phyloP scores from a whole-genome alignment of 805 yeast species.

The Pichia pseudocactophila region DNA sequence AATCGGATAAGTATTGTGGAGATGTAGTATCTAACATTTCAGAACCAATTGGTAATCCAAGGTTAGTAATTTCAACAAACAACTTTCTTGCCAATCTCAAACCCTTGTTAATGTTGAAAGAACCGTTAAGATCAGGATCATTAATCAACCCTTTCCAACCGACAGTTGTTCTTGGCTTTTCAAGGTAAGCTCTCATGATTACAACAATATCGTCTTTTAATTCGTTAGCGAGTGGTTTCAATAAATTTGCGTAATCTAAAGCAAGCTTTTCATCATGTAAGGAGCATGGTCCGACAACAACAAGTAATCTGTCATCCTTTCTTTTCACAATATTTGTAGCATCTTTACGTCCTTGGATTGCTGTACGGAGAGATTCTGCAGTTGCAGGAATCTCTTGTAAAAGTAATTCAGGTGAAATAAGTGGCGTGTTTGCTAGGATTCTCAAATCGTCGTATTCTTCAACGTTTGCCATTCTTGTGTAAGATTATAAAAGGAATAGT shows the following conservation, averaged over 20 bases:
- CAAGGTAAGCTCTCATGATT: constrained; percentile 95
- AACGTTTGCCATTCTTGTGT: constrained; percentile 20
- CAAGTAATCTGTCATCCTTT: constrained; percentile 73
- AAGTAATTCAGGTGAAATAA: constrained; percentile 84
- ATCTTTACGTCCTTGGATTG: constrained; percentile 68
- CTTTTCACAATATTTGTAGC: constrained; percentile 67
- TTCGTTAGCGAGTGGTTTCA: constrained; percentile 60
- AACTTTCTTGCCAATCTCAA: constrained; percentile 77
- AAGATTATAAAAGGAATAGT: neutral
- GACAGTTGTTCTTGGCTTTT: constrained; percentile 97
- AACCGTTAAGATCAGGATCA: constrained; percentile 89
- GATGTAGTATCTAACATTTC: constrained; percentile 98
- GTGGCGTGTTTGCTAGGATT: constrained; percentile 85
- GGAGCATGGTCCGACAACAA: constrained; percentile 95
- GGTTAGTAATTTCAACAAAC: constrained; percentile 69
- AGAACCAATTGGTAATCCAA: constrained; percentile 86
- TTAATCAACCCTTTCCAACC: constrained; percentile 99
- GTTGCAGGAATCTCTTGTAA: constrained; percentile 76
- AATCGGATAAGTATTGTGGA: constrained; percentile 89
- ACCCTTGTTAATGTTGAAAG: constrained; percentile 94
- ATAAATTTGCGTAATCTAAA: constrained; percentile 69
- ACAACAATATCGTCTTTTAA: constrained; percentile 68
- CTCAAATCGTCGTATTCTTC: constrained; percentile 70
- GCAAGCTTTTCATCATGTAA: constrained; percentile 90
- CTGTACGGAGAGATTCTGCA: constrained; percentile 47